Evolutionary conservation across 192 early-diverging fungal species (phyloP), one percentile per base, ranked within the genome.

Genomic region (Spizellomyces punctatus): DNA sequence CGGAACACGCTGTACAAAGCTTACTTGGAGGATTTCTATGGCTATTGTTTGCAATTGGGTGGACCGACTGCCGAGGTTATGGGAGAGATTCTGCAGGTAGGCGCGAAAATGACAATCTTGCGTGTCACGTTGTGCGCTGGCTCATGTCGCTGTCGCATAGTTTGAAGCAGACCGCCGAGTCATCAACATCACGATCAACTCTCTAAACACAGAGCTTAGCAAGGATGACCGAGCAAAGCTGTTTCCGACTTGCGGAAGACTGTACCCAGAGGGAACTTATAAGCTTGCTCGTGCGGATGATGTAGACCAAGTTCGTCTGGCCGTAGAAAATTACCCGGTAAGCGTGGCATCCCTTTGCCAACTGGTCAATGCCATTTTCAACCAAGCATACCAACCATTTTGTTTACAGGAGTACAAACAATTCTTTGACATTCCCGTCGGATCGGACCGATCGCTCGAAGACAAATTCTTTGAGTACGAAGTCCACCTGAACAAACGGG

Each of bases 171-270:
- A 99, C 76, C 94, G 98, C 46, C 90, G 98, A 46, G 91, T 95
- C 41, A 90, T 99, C 75, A 99, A 98, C 80, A 99, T 99, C 69
- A 99, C 98, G 42, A 96, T 99, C 81, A 99, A 99, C 85, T 98
- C 95, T 6, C 94, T 99, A 77, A 91, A 94, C 72, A 99, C 98
- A 5, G 98, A 99, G 80, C 84, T 99, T 43, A 86, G 90, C 44
- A 98, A 97, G 76, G 96, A 99, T 67, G 98, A 99, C 75, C 92
- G 98, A 10, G 82, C 86, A 62, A 97, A 95, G 82, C 85, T 99
- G 64, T 98, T 94, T 80, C 98, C 98, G 27, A 89, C 85, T 43
- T 82, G 91, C 67, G 98, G 98, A 54, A 89, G 88, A 67, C 83
- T 99, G 73, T 97, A 93, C 76, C 98, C 98, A 6, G 95, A 97